Evolutionary conservation across 805 yeast species (phyloP), one percentile per base, ranked within the genome.

Genomic region (Hyphopichia homilentoma): DNA sequence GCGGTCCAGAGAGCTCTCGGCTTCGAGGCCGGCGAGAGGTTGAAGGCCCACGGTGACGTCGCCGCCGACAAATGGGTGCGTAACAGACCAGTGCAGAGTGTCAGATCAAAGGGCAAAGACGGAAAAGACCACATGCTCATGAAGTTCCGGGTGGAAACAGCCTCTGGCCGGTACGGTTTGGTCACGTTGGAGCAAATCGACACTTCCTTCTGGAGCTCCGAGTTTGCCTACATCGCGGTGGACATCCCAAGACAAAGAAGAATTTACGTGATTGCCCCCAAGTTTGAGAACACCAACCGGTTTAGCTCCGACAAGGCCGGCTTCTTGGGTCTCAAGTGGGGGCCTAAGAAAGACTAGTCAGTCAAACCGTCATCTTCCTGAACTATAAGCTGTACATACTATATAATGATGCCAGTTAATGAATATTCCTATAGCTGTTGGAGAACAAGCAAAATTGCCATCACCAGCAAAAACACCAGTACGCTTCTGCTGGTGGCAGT

Each of bases 71-170:
- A 77, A 47, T 86, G 96, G 90, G 83, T 87, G 6, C 76, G 95
- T 63, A 84, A 84, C 52, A 77, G 96, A 61, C 96, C 96, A 2
- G 76, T 85, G 25, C 77, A 79, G 30, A 77, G 93, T 9, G 61
- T 72, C 16, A 73, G 84, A 35, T 69, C 80, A 38, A 60, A 76
- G 35, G 95, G 83, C 32, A 73, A 76, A 39, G 81, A 81, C 37
- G 95, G 95, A 2, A 76, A 79, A 45, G 93, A 84, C 44, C 94
- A 84, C 45, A 68, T 84, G 47, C 67, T 79, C 37, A 83, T 89
- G 93, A 79, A 82, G 53, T 88, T 88, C 59, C 88, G 83, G 49
- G 90, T 89, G 25, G 89, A 85, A 53, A 79, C 94, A 25, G 73
- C 72, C 20, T 54, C 66, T 15, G 70, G 70, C 2, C 75, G 65